A percentile compares a stretch with the other conserved stretches of the same genome.
Evolutionary conservation across 345 rosid species (phyloP).

Genomic region (Excoecaria agallocha): DNA sequence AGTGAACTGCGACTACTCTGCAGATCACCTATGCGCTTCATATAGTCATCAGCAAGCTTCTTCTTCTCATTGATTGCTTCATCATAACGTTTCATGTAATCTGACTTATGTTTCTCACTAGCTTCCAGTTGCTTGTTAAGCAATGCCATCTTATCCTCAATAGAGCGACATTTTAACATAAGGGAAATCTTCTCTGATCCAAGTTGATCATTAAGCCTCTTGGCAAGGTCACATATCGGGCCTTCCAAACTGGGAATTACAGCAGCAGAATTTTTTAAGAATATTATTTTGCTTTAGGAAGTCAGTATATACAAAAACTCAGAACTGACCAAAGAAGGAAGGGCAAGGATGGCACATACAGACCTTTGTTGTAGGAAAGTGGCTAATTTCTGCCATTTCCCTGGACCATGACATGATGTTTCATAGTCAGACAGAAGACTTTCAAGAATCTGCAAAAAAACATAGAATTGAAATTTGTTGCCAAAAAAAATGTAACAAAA

Average conservation of each 20-base stretch:
- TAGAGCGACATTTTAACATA: conserved; percentile 67
- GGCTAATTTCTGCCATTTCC: conserved; percentile 90
- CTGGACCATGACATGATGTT: conserved; percentile 74
- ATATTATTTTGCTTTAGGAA: neutral
- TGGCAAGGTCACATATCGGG: conserved; percentile 74
- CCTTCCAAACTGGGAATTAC: conserved; percentile 72
- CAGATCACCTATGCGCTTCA: conserved; percentile 63
- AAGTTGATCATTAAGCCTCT: conserved; percentile 71
- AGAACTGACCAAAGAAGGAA: neutral
- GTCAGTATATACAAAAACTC: neutral
- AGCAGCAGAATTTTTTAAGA: neutral
- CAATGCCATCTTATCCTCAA: conserved; percentile 78
- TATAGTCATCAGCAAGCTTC: conserved; percentile 79
- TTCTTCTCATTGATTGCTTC: conserved; percentile 93
- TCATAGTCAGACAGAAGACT: conserved; percentile 74
- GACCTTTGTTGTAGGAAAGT: conserved; percentile 86
- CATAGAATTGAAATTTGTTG: neutral
- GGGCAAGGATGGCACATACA: conserved; percentile 1
- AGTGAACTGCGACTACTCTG: conserved; percentile 73
- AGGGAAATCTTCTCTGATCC: conserved; percentile 84
- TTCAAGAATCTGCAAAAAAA: conserved; percentile 67
- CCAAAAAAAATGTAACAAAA: neutral
- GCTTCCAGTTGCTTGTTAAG: conserved; percentile 82
- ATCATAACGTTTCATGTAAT: conserved; percentile 84
- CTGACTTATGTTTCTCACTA: conserved; percentile 75